Percentiles rank a stretch among this genome's conserved stretches.
These are phyloP conservation scores for Capsicum pubescens DNA, from an alignment of 257 asterid species.

Conservation along the genomic window DNA sequence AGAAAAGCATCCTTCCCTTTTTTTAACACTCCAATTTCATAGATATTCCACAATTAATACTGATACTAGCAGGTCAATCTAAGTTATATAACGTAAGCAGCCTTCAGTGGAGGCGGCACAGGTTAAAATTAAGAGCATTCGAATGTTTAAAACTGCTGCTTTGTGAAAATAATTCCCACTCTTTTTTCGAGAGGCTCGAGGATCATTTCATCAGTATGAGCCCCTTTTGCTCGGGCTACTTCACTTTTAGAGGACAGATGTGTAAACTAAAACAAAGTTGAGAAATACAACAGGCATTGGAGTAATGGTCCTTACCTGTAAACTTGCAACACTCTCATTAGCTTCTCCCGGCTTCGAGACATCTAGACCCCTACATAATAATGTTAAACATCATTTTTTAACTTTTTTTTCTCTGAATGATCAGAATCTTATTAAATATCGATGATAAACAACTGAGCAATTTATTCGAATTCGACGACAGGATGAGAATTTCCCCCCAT, in stretches of 20 bases:
- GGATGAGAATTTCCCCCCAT: conserved; percentile 41
- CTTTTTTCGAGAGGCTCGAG: background rate
- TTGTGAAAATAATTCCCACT: background rate
- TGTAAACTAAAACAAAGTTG: background rate
- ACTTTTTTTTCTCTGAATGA: conserved; percentile 33
- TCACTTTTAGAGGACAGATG: background rate
- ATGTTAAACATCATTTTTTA: conserved; percentile 28
- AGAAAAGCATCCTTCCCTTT: background rate
- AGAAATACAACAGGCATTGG: background rate
- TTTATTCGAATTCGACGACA: background rate
- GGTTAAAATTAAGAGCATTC: background rate
- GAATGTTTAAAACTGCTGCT: background rate
- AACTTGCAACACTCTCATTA: conserved; percentile 66
- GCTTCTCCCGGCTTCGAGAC: conserved; percentile 83
- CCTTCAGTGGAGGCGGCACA: background rate
- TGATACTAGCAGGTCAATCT: background rate
- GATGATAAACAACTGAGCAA: background rate
- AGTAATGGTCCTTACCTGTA: conserved; percentile 59
- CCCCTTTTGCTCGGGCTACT: conserved; percentile 15
- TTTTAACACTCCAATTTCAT: background rate
- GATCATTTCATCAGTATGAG: background rate
- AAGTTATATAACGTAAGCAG: background rate
- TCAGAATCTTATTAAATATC: conserved; percentile 24
- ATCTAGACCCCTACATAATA: conserved; percentile 73
- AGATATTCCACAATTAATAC: background rate